phyloP scores from a whole-genome alignment of 306 rosid genomes.

The Arachis stenosperma region DNA sequence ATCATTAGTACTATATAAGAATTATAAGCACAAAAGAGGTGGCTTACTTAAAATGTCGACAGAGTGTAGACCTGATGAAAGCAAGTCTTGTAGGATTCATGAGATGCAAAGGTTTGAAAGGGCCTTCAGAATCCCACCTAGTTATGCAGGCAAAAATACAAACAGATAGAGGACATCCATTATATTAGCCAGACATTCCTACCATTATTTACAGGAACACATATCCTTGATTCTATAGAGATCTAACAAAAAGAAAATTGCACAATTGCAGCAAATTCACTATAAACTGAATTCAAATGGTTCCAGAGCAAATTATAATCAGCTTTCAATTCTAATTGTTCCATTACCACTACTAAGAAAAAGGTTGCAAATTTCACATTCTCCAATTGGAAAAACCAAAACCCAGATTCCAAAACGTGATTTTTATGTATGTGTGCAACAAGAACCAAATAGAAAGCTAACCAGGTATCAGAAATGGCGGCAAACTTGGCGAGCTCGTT shows the following conservation, averaged over 20 bases:
- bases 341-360: not conserved
- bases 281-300: not conserved
- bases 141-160: slow-evolving; percentile 3
- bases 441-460: slow-evolving; percentile 21
- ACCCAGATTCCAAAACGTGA: not conserved
- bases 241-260: not conserved
- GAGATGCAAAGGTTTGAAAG: slow-evolving; percentile 86
- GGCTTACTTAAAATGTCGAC: slow-evolving; percentile 75
- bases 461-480: slow-evolving; percentile 80
- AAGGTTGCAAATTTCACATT: not conserved
- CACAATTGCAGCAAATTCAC: slow-evolving; percentile 20
- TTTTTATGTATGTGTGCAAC: not conserved
- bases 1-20: not conserved
- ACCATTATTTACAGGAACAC: not conserved
- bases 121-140: slow-evolving; percentile 99
- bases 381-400: slow-evolving; percentile 20
- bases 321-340: not conserved
- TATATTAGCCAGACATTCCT: not conserved
- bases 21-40: not conserved
- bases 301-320: too few species aligned
- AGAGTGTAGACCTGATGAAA: slow-evolving; percentile 80
- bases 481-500: slow-evolving; percentile 75
- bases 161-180: slow-evolving; percentile 7
- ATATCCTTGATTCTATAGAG: not conserved
- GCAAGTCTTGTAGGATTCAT: slow-evolving; percentile 92